These are phyloP conservation scores for Apocynum venetum DNA, from an alignment of 257 asterid species.

Conservation along the genomic window DNA sequence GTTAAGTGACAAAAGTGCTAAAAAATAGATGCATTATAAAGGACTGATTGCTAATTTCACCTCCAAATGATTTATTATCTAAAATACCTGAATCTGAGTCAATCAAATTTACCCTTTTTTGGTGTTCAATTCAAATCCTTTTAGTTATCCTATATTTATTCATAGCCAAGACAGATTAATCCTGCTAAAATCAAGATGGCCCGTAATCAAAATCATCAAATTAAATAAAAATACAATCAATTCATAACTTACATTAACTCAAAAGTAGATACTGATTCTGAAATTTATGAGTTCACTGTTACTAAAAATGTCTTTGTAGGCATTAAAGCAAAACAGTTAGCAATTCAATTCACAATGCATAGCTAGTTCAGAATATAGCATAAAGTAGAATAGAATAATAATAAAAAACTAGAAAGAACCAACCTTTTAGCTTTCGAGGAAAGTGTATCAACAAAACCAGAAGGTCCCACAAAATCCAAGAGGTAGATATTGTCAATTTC, in stretches of 20 bases:
- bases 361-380: background rate
- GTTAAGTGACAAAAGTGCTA: background rate
- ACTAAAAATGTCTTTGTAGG: background rate
- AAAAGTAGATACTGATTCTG: background rate
- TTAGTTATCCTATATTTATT: background rate
- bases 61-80: background rate
- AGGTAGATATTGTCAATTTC: constrained; percentile 65
- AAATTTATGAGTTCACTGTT: background rate
- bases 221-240: background rate
- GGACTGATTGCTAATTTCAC: background rate
- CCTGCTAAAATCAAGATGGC: background rate
- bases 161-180: background rate
- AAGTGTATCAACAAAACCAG: constrained; percentile 64
- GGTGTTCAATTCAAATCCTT: background rate
- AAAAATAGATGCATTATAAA: background rate
- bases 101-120: background rate
- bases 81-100: background rate
- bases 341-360: background rate
- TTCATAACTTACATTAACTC: background rate
- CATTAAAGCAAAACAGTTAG: background rate
- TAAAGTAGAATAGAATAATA: background rate
- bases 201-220: background rate
- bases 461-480: constrained; percentile 91
- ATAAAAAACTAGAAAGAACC: background rate
- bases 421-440: constrained; percentile 56